A percentile compares a stretch with the other conserved stretches of the same genome.
These are phyloP conservation scores for Stephanodiscus triporus DNA, from an alignment of 108 stramenopile genomes.

Conservation along the genomic window DNA sequence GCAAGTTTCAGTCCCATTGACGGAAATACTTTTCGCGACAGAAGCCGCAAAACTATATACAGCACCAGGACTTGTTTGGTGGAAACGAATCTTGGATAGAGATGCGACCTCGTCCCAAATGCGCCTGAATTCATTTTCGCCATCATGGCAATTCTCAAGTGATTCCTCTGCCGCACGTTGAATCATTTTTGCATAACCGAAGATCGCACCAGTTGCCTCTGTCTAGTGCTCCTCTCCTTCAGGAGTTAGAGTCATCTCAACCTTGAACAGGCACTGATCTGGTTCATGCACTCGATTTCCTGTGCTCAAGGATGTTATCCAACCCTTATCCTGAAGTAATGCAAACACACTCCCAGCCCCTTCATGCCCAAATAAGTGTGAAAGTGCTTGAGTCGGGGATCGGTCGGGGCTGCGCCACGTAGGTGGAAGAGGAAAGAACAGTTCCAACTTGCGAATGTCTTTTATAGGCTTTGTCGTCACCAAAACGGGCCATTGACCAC, in stretches of 20 bases:
- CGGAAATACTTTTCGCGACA: conserved; percentile 55
- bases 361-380: conserved; percentile 85
- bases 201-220: conserved; percentile 62
- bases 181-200: conserved; percentile 71
- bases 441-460: conserved; percentile 61
- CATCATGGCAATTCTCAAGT: not conserved
- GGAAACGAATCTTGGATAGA: conserved; percentile 68
- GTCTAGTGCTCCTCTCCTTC: conserved; percentile 80
- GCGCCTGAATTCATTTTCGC: conserved; percentile 27
- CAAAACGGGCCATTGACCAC: conserved; percentile 65
- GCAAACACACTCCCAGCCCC: conserved; percentile 74
- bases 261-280: conserved; percentile 75
- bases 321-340: conserved; percentile 66
- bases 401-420: conserved; percentile 50
- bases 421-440: conserved; percentile 78
- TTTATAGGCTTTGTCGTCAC: conserved; percentile 72
- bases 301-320: conserved; percentile 60
- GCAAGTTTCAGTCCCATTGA: conserved; percentile 72
- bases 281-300: conserved; percentile 65
- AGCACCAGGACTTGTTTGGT: conserved; percentile 74
- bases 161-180: conserved; percentile 37
- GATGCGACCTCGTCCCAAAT: conserved; percentile 55
- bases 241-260: conserved; percentile 72
- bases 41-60: conserved; percentile 72
- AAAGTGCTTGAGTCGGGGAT: conserved; percentile 60